Conservation (phyloP, 2,329 filamentous ascomycete species). For the Penicillium aurantiogriseum region DNA sequence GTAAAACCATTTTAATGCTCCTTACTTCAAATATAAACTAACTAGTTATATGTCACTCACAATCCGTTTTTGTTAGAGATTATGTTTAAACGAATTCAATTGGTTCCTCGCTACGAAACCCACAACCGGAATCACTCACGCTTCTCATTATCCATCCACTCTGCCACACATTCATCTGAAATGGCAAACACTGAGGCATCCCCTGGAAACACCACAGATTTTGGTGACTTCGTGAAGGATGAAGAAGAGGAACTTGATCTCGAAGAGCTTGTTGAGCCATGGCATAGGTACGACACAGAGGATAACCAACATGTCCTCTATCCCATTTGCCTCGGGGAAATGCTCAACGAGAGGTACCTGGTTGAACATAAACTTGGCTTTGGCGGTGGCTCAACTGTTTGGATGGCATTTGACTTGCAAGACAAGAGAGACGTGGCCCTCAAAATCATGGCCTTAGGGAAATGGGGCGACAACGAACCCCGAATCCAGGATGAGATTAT, state of each 20-base stretch:
- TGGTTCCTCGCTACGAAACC: too few species aligned
- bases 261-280: slow-evolving; percentile 20
- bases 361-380: slow-evolving; percentile 28
- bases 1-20: too few species aligned
- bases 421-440: slow-evolving; percentile 24
- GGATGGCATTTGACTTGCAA: slow-evolving; percentile 26
- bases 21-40: too few species aligned
- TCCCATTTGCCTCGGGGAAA: slow-evolving; percentile 19
- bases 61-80: too few species aligned
- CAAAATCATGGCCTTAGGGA: slow-evolving; percentile 22
- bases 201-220: not conserved
- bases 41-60: too few species aligned
- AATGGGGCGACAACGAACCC: slow-evolving; percentile 19
- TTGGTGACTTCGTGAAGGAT: slow-evolving; percentile 16
- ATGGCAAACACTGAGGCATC: not conserved
- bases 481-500: slow-evolving; percentile 24
- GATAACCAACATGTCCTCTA: slow-evolving; percentile 17
- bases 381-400: slow-evolving; percentile 27
- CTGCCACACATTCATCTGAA: not conserved
- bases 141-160: not conserved
- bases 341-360: slow-evolving; percentile 25
- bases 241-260: slow-evolving; percentile 21
- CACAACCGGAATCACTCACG: not conserved
- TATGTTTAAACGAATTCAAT: too few species aligned
- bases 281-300: slow-evolving; percentile 16